Percentiles rank a stretch among this genome's conserved stretches.
These are phyloP conservation scores for Halenospora varia DNA, from an alignment of 495 filamentous ascomycete genomes.

Conservation along the genomic window DNA sequence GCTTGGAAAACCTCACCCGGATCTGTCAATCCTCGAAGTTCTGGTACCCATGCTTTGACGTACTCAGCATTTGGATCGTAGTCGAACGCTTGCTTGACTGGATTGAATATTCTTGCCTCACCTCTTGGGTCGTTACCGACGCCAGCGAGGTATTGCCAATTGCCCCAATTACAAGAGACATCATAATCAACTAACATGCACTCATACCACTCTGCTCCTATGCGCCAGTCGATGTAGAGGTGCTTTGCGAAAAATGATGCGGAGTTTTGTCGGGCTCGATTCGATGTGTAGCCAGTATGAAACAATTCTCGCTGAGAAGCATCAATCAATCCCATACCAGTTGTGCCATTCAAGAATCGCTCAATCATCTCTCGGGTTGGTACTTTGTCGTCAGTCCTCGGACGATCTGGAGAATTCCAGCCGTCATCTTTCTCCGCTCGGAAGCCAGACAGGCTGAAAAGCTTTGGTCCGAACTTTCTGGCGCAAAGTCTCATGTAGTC, in stretches of 20 bases:
- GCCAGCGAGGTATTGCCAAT: constrained; percentile 72
- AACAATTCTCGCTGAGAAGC: constrained; percentile 64
- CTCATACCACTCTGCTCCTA: constrained; percentile 78
- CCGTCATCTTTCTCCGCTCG: constrained; percentile 34
- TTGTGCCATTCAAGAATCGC: constrained; percentile 57
- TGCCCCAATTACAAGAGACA: constrained; percentile 67
- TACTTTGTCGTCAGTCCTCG: constrained; percentile 21
- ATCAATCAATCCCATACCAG: constrained; percentile 67
- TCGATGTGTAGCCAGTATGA: constrained; percentile 68
- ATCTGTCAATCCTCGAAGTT: constrained; percentile 35
- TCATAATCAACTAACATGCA: constrained; percentile 67
- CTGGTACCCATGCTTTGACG: constrained; percentile 61
- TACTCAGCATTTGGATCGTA: constrained; percentile 65
- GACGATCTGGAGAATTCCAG: constrained; percentile 33
- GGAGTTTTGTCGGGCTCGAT: constrained; percentile 67
- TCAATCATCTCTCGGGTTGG: constrained; percentile 30
- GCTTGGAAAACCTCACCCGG: constrained; percentile 59
- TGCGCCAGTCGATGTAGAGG: constrained; percentile 68
- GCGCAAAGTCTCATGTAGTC: constrained; percentile 72
- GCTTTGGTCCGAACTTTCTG: constrained; percentile 54
- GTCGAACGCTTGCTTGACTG: constrained; percentile 65
- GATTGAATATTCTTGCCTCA: constrained; percentile 66
- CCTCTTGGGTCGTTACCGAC: constrained; percentile 65
- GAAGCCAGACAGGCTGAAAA: constrained; percentile 60
- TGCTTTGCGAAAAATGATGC: constrained; percentile 68